Conservation (phyloP, 1,284 basidiomycete genomes). For the Ceratobasidium papillatum region DNA sequence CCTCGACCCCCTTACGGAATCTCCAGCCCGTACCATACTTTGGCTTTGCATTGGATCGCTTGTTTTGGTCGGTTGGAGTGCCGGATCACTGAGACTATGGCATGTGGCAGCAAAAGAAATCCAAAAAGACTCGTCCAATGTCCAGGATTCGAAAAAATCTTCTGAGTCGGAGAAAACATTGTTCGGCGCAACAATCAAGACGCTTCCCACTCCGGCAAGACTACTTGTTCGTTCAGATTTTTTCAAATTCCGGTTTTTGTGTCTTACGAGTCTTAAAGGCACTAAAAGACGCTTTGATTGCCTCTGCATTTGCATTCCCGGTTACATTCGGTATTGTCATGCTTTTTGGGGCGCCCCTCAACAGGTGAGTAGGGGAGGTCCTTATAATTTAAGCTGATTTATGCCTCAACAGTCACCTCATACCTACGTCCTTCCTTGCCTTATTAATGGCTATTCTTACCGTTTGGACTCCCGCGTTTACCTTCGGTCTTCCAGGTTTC, state of each 20-base stretch:
- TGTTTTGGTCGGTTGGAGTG: slow-evolving; percentile 78
- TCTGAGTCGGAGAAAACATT: slow-evolving; percentile 43
- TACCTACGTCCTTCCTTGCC: slow-evolving; percentile 70
- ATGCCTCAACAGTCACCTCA: slow-evolving; percentile 46
- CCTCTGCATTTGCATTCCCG: slow-evolving; percentile 63
- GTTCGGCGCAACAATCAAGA: slow-evolving; percentile 46
- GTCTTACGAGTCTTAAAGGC: slow-evolving; percentile 51
- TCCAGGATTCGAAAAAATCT: background rate
- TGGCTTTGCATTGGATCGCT: slow-evolving; percentile 68
- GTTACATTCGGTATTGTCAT: slow-evolving; percentile 62
- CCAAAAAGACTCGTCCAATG: background rate
- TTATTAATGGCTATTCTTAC: slow-evolving; percentile 73
- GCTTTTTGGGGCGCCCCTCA: slow-evolving; percentile 79
- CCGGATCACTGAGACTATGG: slow-evolving; percentile 68
- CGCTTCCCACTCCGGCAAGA: slow-evolving; percentile 46
- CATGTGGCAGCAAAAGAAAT: slow-evolving; percentile 32
- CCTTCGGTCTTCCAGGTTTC: slow-evolving; percentile 68
- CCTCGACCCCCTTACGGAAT: slow-evolving; percentile 70
- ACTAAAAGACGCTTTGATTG: slow-evolving; percentile 60
- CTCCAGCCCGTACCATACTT: slow-evolving; percentile 66
- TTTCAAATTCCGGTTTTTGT: background rate
- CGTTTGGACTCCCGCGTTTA: slow-evolving; percentile 72
- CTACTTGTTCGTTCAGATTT: slow-evolving; percentile 48
- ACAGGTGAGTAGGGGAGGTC: slow-evolving; percentile 57
- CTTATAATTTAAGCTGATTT: slow-evolving; percentile 35